Percentiles rank a stretch among this genome's conserved stretches.
Conservation (phyloP, 768 basidiomycete genomes). For the Hygrophorus pudorinus region DNA sequence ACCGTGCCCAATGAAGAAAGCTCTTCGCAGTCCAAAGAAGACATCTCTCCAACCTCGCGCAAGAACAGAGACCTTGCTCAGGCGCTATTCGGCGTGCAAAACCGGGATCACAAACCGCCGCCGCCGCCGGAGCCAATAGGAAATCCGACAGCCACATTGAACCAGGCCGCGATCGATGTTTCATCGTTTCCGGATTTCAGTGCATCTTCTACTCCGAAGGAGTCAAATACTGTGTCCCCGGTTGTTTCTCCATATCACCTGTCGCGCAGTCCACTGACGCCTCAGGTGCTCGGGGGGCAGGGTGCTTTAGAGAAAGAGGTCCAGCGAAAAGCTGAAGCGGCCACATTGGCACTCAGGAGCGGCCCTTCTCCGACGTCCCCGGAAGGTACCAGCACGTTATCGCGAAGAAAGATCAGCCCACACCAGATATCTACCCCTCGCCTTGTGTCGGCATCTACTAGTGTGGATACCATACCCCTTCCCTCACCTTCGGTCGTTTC, state of each 20-base stretch:
- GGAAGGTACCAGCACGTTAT: slow-evolving; percentile 30
- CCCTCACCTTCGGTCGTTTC: slow-evolving; percentile 40
- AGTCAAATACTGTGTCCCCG: background rate
- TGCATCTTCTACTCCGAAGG: slow-evolving; percentile 17
- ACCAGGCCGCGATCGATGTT: slow-evolving; percentile 1
- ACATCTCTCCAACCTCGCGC: slow-evolving; percentile 42
- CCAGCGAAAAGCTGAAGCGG: slow-evolving; percentile 57
- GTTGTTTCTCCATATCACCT: slow-evolving; percentile 23
- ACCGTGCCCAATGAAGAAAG: slow-evolving; percentile 14
- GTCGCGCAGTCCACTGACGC: slow-evolving; percentile 32
- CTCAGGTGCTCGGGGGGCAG: slow-evolving; percentile 36
- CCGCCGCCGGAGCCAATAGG: slow-evolving; percentile 1
- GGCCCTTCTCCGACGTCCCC: slow-evolving; percentile 33
- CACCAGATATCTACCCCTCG: slow-evolving; percentile 59
- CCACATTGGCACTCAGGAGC: slow-evolving; percentile 50
- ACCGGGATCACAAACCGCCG: slow-evolving; percentile 16
- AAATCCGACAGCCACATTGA: background rate
- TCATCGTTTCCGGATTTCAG: slow-evolving; percentile 16
- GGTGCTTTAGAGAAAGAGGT: slow-evolving; percentile 55
- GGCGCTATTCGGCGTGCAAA: slow-evolving; percentile 55
- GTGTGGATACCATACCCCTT: slow-evolving; percentile 57
- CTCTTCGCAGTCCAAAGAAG: slow-evolving; percentile 19
- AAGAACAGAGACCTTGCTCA: slow-evolving; percentile 70
- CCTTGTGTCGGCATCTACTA: slow-evolving; percentile 57
- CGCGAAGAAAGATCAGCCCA: slow-evolving; percentile 50